These are phyloP conservation scores for Diaporthe aspalathi DNA, from an alignment of 2,329 filamentous ascomycete genomes.

Conservation along the genomic window DNA sequence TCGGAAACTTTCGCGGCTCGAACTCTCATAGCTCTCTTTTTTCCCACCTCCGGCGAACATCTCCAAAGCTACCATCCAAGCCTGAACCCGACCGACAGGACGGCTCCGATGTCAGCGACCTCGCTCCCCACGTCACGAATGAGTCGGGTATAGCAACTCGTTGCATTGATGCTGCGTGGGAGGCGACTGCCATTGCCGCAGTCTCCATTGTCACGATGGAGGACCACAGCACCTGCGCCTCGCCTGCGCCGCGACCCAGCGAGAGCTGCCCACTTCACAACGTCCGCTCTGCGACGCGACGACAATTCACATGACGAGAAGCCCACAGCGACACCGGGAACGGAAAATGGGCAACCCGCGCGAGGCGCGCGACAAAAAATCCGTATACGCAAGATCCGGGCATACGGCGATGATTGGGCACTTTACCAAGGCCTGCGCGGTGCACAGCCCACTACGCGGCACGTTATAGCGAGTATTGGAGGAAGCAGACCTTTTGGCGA, in stretches of 20 bases:
- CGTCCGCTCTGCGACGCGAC: constrained; percentile 1
- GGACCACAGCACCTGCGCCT: constrained; percentile 27
- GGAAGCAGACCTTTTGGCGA: background rate
- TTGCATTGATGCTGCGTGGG: constrained; percentile 40
- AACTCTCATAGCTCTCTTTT: background rate
- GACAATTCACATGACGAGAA: background rate
- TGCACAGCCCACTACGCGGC: background rate
- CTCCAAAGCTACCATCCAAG: background rate
- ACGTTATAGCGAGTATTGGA: background rate
- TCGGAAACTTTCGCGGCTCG: constrained; percentile 14
- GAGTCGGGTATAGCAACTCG: constrained; percentile 36
- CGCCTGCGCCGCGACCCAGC: background rate
- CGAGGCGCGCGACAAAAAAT: background rate
- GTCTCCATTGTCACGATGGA: constrained; percentile 38
- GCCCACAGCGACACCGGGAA: background rate
- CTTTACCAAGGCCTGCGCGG: background rate
- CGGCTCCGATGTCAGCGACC: constrained; percentile 21
- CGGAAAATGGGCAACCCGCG: background rate
- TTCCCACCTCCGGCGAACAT: background rate
- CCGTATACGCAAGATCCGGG: constrained; percentile 14
- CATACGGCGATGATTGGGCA: constrained; percentile 1
- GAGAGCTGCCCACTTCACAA: constrained; percentile 8
- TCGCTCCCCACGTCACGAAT: constrained; percentile 32
- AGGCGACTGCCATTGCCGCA: constrained; percentile 39
- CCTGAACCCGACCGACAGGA: background rate